These are phyloP conservation scores for Arthrinium phaeospermum DNA, from an alignment of 2,329 filamentous ascomycete genomes.

Conservation along the genomic window DNA sequence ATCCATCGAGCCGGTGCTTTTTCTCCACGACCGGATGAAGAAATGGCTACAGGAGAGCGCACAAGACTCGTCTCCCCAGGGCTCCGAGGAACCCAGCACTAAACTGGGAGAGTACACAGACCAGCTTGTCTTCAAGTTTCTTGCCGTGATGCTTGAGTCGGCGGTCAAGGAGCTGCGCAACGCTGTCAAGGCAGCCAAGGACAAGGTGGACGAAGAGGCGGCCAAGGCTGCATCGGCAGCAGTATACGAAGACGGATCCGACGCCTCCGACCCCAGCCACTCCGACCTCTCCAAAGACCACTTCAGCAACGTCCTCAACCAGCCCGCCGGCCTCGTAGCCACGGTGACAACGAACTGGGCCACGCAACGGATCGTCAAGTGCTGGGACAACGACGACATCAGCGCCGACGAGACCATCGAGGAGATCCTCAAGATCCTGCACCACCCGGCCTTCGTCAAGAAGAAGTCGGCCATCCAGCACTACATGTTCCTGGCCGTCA, in stretches of 20 bases:
- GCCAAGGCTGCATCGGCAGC: slow-evolving; percentile 35
- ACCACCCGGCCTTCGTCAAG: slow-evolving; percentile 65
- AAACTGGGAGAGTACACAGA: slow-evolving; percentile 38
- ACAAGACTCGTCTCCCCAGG: slow-evolving; percentile 30
- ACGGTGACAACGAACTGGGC: slow-evolving; percentile 68
- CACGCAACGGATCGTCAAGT: slow-evolving; percentile 70
- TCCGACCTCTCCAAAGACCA: slow-evolving; percentile 66
- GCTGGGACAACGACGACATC: slow-evolving; percentile 70
- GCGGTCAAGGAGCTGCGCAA: slow-evolving; percentile 38
- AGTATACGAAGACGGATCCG: slow-evolving; percentile 37
- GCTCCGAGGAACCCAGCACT: slow-evolving; percentile 28
- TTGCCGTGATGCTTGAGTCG: slow-evolving; percentile 38
- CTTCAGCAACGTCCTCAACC: slow-evolving; percentile 63
- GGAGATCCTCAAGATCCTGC: slow-evolving; percentile 68
- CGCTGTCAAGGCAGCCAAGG: slow-evolving; percentile 38
- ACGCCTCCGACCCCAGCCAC: slow-evolving; percentile 61
- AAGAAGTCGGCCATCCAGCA: slow-evolving; percentile 62
- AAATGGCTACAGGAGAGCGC: slow-evolving; percentile 38
- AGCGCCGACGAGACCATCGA: slow-evolving; percentile 66
- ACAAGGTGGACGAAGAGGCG: slow-evolving; percentile 37
- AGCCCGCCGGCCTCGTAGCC: slow-evolving; percentile 59
- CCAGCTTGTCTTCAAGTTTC: slow-evolving; percentile 37
- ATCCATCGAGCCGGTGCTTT: slow-evolving; percentile 39
- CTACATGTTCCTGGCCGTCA: slow-evolving; percentile 69
- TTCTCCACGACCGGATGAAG: slow-evolving; percentile 36